A percentile compares a stretch with the other conserved stretches of the same genome.
These are phyloP conservation scores for Quercus aquifolioides DNA, from an alignment of 306 rosid genomes.

Conservation along the genomic window DNA sequence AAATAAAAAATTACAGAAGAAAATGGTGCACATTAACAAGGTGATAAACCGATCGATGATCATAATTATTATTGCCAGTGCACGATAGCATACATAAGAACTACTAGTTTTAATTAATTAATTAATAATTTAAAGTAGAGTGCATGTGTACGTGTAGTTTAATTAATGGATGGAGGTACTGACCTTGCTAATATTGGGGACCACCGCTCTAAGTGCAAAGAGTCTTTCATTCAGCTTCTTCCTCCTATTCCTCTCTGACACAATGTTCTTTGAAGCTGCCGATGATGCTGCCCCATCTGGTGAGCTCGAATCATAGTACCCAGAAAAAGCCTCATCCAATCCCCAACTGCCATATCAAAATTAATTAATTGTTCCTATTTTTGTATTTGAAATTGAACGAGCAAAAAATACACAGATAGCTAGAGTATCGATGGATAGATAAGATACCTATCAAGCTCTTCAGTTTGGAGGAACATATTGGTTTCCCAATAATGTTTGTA, in stretches of 20 bases:
- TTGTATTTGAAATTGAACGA: no score
- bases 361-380: background rate
- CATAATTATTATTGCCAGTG: background rate
- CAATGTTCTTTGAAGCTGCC: conserved; percentile 80
- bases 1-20: background rate
- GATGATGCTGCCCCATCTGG: conserved; percentile 89
- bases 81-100: background rate
- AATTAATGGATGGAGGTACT: background rate
- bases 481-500: conserved; percentile 70
- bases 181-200: conserved; percentile 95
- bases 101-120: background rate
- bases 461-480: conserved; percentile 62
- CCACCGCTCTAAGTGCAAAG: conserved; percentile 89
- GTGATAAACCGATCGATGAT: no score
- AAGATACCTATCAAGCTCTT: conserved; percentile 72
- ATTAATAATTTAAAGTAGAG: no score
- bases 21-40: background rate
- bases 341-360: conserved; percentile 50
- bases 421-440: background rate
- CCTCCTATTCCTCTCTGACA: conserved; percentile 88
- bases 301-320: conserved; percentile 84
- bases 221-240: conserved; percentile 91
- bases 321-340: conserved; percentile 70
- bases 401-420: background rate
- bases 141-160: no score